A percentile compares a stretch with the other conserved stretches of the same genome.
Conservation (phyloP, 1,139 yeast genomes). For the Candida glucosophila region DNA sequence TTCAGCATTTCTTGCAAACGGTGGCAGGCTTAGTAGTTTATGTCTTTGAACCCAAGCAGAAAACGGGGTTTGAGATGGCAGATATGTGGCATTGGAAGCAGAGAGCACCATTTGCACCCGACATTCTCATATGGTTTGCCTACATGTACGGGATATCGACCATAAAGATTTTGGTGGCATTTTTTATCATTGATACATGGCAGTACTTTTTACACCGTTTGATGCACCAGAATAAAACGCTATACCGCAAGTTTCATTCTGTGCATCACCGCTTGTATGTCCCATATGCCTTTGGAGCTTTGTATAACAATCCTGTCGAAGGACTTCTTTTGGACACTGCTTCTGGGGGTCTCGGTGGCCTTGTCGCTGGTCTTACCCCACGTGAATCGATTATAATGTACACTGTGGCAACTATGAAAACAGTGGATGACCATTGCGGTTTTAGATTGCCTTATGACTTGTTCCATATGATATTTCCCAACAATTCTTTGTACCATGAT, state of each 20-base stretch:
- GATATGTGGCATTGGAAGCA: slow-evolving; percentile 61
- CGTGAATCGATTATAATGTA: slow-evolving; percentile 70
- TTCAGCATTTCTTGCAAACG: slow-evolving; percentile 81
- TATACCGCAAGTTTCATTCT: slow-evolving; percentile 80
- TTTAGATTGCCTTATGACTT: slow-evolving; percentile 86
- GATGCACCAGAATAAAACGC: slow-evolving; percentile 75
- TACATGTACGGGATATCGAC: slow-evolving; percentile 58
- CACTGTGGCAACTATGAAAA: slow-evolving; percentile 86
- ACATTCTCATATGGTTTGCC: slow-evolving; percentile 34
- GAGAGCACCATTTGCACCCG: slow-evolving; percentile 19
- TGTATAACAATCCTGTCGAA: slow-evolving; percentile 88
- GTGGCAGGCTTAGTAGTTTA: slow-evolving; percentile 51
- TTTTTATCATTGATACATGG: slow-evolving; percentile 83
- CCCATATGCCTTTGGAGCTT: slow-evolving; percentile 94
- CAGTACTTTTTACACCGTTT: slow-evolving; percentile 82
- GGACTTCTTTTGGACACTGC: slow-evolving; percentile 86
- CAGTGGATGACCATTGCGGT: slow-evolving; percentile 98
- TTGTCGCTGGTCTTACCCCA: slow-evolving; percentile 55
- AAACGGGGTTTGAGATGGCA: slow-evolving; percentile 66
- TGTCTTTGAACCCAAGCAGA: slow-evolving; percentile 51
- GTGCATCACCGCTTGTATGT: slow-evolving; percentile 91
- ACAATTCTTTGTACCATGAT: slow-evolving; percentile 92
- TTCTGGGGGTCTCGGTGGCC: slow-evolving; percentile 81
- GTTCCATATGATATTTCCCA: slow-evolving; percentile 84
- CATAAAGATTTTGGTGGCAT: slow-evolving; percentile 51